Conservation (phyloP, 768 basidiomycete species). For the Termitomyces sp. region DNA sequence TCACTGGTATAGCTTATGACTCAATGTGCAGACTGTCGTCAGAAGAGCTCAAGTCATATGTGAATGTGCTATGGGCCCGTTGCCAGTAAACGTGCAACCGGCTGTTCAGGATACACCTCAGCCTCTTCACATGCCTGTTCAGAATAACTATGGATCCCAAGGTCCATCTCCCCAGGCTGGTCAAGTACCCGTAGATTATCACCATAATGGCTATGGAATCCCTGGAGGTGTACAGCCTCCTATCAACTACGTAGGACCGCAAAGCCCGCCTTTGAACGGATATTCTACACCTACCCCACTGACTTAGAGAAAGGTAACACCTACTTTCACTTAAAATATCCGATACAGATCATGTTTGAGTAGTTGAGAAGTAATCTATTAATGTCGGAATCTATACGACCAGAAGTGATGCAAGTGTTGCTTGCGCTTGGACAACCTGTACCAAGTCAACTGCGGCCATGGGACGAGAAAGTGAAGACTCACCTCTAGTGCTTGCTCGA, state of each 20-base stretch:
- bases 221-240: background rate
- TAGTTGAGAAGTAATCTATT: conserved; percentile 15
- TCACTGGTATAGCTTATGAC: conserved; percentile 1
- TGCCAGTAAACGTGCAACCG: conserved; percentile 17
- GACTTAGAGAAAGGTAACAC: background rate
- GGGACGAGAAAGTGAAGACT: conserved; percentile 13
- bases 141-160: background rate
- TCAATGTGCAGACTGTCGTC: conserved; percentile 56
- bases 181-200: background rate
- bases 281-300: background rate
- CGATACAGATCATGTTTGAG: background rate
- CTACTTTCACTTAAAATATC: background rate
- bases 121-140: background rate
- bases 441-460: conserved; percentile 5
- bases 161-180: background rate
- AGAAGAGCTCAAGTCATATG: conserved; percentile 85
- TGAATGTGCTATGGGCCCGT: conserved; percentile 66
- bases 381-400: conserved; percentile 51
- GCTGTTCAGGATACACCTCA: background rate
- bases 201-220: background rate
- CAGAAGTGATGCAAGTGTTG: conserved; percentile 76
- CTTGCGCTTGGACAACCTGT: conserved; percentile 81
- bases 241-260: background rate
- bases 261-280: background rate
- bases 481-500: conserved; percentile 89